Percentiles rank a stretch among this genome's conserved stretches.
These are phyloP conservation scores for Salvia rosmarinus DNA, from an alignment of 257 asterid genomes.

Conservation along the genomic window DNA sequence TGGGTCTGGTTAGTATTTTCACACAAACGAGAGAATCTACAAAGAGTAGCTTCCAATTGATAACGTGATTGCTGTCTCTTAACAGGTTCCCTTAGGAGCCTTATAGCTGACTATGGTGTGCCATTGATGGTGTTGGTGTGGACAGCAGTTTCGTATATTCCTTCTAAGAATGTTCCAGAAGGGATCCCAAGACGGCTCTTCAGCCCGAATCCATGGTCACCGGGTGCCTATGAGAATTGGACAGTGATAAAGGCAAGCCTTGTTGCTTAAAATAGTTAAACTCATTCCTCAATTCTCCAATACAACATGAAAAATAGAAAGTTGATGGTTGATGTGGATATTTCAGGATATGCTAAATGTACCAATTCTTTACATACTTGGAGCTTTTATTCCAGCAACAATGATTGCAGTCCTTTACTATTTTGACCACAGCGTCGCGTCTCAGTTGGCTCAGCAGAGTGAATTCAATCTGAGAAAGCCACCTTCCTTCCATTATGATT, in stretches of 20 bases:
- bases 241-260: constrained; percentile 79
- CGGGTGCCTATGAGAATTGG: constrained; percentile 89
- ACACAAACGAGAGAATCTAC: not conserved
- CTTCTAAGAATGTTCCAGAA: constrained; percentile 71
- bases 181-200: constrained; percentile 90
- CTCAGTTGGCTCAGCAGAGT: constrained; percentile 87
- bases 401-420: constrained; percentile 92
- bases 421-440: constrained; percentile 92
- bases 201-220: constrained; percentile 98
- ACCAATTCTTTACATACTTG: constrained; percentile 69
- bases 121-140: constrained; percentile 91
- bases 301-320: not conserved
- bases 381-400: constrained; percentile 86
- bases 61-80: not conserved
- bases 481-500: constrained; percentile 79
- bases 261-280: constrained; percentile 3
- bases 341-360: constrained; percentile 81
- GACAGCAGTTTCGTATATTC: constrained; percentile 83
- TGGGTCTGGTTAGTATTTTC: constrained; percentile 64
- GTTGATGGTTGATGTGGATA: constrained; percentile 25
- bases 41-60: not conserved
- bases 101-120: constrained; percentile 91
- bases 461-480: constrained; percentile 89
- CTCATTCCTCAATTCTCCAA: not conserved
- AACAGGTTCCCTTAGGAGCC: constrained; percentile 84